Evolutionary conservation across 352 stramenopile genomes (phyloP).

Genomic region (Thalassiosira livingstoniorum): DNA sequence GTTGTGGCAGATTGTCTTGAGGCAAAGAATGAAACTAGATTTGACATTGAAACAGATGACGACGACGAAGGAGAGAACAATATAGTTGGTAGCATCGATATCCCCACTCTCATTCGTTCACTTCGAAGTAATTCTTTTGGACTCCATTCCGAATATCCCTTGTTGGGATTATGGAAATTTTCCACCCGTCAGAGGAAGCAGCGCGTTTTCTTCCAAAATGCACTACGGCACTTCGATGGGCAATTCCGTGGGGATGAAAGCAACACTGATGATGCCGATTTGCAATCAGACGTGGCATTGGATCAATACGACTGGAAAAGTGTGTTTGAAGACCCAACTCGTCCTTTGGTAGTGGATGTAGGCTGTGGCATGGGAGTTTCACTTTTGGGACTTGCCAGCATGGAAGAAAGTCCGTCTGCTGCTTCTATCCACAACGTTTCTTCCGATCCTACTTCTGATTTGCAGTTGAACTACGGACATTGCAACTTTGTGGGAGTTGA

Average conservation of each 20-base stretch:
- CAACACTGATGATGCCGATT: not conserved
- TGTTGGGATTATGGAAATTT: constrained; percentile 78
- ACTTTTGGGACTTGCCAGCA: constrained; percentile 65
- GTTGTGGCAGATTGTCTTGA: constrained; percentile 56
- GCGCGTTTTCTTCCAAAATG: constrained; percentile 62
- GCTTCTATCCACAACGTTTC: constrained; percentile 3
- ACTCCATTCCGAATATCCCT: constrained; percentile 68
- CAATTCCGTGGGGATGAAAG: not conserved
- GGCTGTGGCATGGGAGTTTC: constrained; percentile 82
- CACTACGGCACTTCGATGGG: constrained; percentile 13
- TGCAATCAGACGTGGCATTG: not conserved
- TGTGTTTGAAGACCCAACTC: constrained; percentile 64
- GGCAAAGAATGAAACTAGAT: constrained; percentile 28
- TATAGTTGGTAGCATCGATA: constrained; percentile 25
- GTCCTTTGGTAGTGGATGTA: constrained; percentile 77
- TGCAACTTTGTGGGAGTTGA: constrained; percentile 82
- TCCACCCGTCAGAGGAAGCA: constrained; percentile 76
- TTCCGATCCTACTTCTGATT: constrained; percentile 10
- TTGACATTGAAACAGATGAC: not conserved
- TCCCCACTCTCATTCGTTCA: constrained; percentile 38
- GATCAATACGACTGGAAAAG: constrained; percentile 63
- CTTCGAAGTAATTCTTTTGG: constrained; percentile 48
- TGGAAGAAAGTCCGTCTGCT: not conserved
- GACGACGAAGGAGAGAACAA: constrained; percentile 20
- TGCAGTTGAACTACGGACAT: constrained; percentile 48